Evolutionary conservation across 164 flowering plant genomes (phyloP), one percentile per base, ranked within the genome.

Genomic region (Litsea cubeba): DNA sequence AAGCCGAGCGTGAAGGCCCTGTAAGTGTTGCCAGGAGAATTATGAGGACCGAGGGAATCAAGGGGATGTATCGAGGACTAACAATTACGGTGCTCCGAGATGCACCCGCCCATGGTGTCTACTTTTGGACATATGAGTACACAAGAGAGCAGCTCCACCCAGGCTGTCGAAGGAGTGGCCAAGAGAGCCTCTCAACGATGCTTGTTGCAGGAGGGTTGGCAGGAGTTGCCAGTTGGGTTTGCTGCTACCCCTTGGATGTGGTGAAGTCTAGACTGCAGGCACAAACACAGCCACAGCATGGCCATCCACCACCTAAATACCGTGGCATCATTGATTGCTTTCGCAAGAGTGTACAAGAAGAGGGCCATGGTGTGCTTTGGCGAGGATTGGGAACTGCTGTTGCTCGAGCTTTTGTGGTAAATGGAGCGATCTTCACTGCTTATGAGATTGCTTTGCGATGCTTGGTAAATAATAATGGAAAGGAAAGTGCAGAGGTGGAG

Each of bases 41-140:
- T 51, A 49, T 81, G 50, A 83, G 69, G 66, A 75, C 76, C 26
- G 94, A 95, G 81, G 98, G 98, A 12, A 12, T 80, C 1, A 78
- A 81, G n/a, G 99, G 98, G 2, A 66, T 95, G 8, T 95, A 85
- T 79, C 71, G 95, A 65, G 98, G 97, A 0, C 75, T 93, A 25
- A 77, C 82, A 24, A 81, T 95, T 75, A 93, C 99, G 0, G 80
- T 84, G 54, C 82, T 93, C 2, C 83, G 97, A 77, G 99, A 93
- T 70, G 96, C 91, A 3, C 97, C 98, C 0, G 77, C 91, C 30
- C 90, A 87, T 62, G 91, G 97, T 1, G 69, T 88, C 25, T 95
- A 93, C 81, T 93, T 93, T 81, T 88, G 88, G 94, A 87, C 92
- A 1, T 95, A 95, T 46, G 99, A 95, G 81, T 91, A 83, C 75